Base-by-base conservation (phyloP, 495 filamentous ascomycete species). In the Aspergillus cristatus region DNA sequence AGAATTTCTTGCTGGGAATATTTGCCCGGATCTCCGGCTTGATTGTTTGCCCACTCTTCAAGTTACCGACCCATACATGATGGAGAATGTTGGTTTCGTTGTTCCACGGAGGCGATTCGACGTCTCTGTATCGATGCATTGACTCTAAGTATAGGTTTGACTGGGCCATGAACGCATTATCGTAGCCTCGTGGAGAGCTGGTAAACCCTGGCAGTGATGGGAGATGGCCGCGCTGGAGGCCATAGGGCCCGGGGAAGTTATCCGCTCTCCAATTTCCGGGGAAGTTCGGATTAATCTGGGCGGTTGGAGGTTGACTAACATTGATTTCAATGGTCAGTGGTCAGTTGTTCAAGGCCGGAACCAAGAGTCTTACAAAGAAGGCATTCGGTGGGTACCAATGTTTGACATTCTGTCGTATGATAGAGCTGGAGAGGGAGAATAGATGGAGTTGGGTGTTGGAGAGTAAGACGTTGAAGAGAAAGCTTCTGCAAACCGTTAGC, bases 1-100 rank as follows among this genome's bases (percentile, higher is more conserved):
- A 95, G 65, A 94, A 94, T 1, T 89, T 89, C 51, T 94, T 93
- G 20, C 20, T 24, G 20, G 4, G 87, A 40, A 95, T 89, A 47
- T 82, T 81, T 5, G 85, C 86, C 35, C 81, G 71, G 44, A 97
- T 85, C 17, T 87, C 82, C 4, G 84, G 74, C 40, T 75, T 80
- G 37, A 94, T 71, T 4, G 65, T 60, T 5, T 76, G 73, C 34
- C 37, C 42, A 34, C 43, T 45, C 4, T 24, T 24, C 25, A 50
- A 46, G 36, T 83, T 79, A 15, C 60, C 64, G 24, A 78, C 74
- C 26, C 74, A 60, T 18, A 89, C 66, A 11, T 64, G 54, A 25
- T 81, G 72, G 14, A 83, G 60, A 7, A 67, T 48, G 12, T 66
- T 67, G 22, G 84, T 78, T 2, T 73, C 51, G n/a, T n/a, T 24